A percentile compares a stretch with the other conserved stretches of the same genome.
These are phyloP conservation scores for Malus fusca DNA, from an alignment of 306 rosid genomes.

Conservation along the genomic window DNA sequence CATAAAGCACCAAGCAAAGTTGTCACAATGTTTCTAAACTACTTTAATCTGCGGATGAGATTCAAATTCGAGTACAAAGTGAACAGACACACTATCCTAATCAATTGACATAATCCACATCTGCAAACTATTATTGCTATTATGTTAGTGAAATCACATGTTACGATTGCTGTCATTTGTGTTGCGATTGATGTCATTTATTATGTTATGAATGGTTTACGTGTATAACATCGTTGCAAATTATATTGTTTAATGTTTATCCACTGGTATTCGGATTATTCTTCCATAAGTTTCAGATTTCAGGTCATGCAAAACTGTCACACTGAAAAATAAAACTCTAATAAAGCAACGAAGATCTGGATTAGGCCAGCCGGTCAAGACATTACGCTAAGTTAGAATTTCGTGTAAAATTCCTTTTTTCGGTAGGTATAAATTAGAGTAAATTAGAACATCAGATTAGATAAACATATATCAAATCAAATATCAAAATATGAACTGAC, in stretches of 20 bases:
- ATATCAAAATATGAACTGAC: conserved; percentile 22
- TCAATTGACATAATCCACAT: not conserved
- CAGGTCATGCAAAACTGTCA: not conserved
- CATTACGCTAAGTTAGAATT: no score
- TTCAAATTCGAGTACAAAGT: not conserved
- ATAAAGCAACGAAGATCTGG: not conserved
- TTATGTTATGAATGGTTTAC: no score
- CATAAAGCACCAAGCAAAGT: not conserved
- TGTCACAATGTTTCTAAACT: not conserved
- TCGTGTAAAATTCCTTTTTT: no score
- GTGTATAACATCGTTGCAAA: no score
- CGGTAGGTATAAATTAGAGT: no score
- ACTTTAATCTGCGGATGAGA: no score
- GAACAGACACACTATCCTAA: accelerated
- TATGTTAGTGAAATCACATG: not conserved
- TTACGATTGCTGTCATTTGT: no score
- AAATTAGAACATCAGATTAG: no score
- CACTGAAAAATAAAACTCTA: not conserved
- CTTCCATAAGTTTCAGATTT: not conserved
- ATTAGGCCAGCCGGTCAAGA: not conserved
- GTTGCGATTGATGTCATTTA: no score
- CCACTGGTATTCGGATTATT: not conserved
- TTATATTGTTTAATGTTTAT: not conserved
- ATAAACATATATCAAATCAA: no score
- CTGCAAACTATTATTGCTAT: not conserved